These are phyloP conservation scores for Acacia pycnantha DNA, from an alignment of 331 rosid genomes.

Conservation along the genomic window DNA sequence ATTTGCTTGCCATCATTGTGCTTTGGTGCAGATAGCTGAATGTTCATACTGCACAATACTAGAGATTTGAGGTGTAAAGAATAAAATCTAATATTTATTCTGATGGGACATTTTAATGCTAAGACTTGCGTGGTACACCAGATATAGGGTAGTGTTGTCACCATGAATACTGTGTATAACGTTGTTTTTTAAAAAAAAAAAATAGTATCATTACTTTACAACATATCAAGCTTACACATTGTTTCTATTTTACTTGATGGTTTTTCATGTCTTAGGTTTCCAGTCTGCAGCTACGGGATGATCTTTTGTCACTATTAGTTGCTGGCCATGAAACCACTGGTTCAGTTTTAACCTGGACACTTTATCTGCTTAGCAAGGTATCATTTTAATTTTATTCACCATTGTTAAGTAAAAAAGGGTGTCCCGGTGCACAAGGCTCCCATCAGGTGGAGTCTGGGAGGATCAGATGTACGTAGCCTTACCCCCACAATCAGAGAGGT, in stretches of 20 bases:
- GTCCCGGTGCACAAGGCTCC: no score
- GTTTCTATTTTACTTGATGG: conserved; percentile 28
- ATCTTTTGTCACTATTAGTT: conserved; percentile 89
- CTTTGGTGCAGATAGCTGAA: background rate
- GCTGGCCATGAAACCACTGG: conserved; percentile 99
- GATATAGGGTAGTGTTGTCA: background rate
- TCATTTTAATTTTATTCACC: conserved; percentile 7
- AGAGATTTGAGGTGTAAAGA: background rate
- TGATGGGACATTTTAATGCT: background rate
- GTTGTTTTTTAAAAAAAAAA: background rate
- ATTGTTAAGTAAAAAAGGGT: background rate
- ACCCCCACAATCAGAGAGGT: no score
- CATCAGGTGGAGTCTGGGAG: no score
- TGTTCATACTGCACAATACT: background rate
- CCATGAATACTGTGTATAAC: background rate
- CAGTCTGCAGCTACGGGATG: conserved; percentile 88
- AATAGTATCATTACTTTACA: background rate
- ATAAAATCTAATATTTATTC: background rate
- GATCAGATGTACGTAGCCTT: no score
- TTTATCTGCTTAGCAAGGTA: conserved; percentile 98
- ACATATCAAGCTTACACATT: background rate
- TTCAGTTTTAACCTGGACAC: conserved; percentile 94
- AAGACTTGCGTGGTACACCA: background rate
- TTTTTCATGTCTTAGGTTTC: conserved; percentile 61
- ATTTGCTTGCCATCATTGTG: conserved; percentile 25